These are phyloP conservation scores for Hysterium pulicare DNA, from an alignment of 2,329 filamentous ascomycete genomes.

Conservation along the genomic window DNA sequence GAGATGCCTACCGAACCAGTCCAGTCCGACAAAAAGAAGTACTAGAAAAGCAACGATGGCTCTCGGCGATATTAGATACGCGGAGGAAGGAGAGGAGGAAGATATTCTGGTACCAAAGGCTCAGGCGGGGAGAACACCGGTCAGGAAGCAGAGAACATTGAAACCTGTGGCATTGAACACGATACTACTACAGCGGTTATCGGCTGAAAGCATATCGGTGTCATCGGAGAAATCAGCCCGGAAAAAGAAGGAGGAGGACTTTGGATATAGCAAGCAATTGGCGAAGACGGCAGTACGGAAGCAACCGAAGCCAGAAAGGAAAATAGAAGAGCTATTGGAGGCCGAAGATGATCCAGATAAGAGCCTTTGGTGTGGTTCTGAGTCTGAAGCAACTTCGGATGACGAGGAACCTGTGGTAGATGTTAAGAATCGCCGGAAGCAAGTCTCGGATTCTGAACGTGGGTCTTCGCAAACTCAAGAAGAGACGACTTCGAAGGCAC, in stretches of 20 bases:
- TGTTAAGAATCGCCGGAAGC: slow-evolving; percentile 11
- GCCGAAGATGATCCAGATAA: slow-evolving; percentile 1
- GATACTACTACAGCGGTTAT: slow-evolving; percentile 23
- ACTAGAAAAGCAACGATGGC: slow-evolving; percentile 11
- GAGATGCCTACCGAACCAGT: not conserved
- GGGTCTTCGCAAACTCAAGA: slow-evolving; percentile 7
- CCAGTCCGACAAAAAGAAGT: not conserved
- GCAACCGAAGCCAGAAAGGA: slow-evolving; percentile 10
- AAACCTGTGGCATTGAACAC: slow-evolving; percentile 31
- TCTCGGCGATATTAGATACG: slow-evolving; percentile 21
- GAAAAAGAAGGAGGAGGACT: slow-evolving; percentile 10
- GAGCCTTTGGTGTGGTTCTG: slow-evolving; percentile 1
- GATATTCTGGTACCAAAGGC: slow-evolving; percentile 22
- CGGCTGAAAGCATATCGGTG: slow-evolving; percentile 22
- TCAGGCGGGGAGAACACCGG: slow-evolving; percentile 15
- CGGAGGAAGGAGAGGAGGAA: slow-evolving; percentile 20
- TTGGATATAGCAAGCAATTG: slow-evolving; percentile 22
- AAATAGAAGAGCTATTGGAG: not conserved
- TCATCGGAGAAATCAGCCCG: slow-evolving; percentile 23
- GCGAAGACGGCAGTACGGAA: slow-evolving; percentile 25
- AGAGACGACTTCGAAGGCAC: not conserved
- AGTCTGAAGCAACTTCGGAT: slow-evolving; percentile 7
- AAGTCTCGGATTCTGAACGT: slow-evolving; percentile 10
- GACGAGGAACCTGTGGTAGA: slow-evolving; percentile 29
- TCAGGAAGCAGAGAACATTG: slow-evolving; percentile 30